These are phyloP conservation scores for Teratosphaeria gauchensis DNA, from an alignment of 2,329 filamentous ascomycete species.

Conservation along the genomic window DNA sequence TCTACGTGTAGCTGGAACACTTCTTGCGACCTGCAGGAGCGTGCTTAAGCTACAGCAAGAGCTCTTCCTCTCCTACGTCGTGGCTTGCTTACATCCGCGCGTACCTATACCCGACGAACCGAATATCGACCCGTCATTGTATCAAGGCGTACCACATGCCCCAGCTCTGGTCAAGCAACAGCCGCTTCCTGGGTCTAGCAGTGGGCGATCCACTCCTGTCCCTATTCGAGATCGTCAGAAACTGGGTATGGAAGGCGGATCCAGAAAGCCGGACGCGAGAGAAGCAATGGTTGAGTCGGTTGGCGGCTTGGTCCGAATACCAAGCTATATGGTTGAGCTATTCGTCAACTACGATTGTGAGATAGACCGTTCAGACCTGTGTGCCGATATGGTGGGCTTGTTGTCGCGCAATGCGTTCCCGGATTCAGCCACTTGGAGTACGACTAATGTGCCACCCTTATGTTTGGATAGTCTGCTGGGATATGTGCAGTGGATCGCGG, in stretches of 20 bases:
- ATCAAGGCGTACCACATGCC: slow-evolving; percentile 84
- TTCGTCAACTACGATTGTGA: slow-evolving; percentile 99
- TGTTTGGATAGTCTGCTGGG: slow-evolving; percentile 86
- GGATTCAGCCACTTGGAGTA: slow-evolving; percentile 97
- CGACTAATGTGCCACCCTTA: slow-evolving; percentile 89
- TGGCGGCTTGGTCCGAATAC: slow-evolving; percentile 82
- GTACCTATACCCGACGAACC: slow-evolving; percentile 87
- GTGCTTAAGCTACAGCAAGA: slow-evolving; percentile 95
- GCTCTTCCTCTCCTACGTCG: slow-evolving; percentile 85
- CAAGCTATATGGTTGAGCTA: slow-evolving; percentile 86
- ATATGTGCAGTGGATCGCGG: slow-evolving; percentile 85
- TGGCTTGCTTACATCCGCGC: slow-evolving; percentile 87
- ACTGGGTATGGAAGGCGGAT: slow-evolving; percentile 82
- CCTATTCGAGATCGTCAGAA: slow-evolving; percentile 87
- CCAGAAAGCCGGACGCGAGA: slow-evolving; percentile 84
- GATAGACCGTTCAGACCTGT: slow-evolving; percentile 79
- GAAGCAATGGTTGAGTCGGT: slow-evolving; percentile 98
- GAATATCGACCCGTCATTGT: slow-evolving; percentile 82
- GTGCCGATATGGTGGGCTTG: slow-evolving; percentile 89
- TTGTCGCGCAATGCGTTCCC: slow-evolving; percentile 90
- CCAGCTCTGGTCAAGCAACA: slow-evolving; percentile 75
- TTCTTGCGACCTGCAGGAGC: slow-evolving; percentile 79
- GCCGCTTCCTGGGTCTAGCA: slow-evolving; percentile 54
- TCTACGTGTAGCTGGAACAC: slow-evolving; percentile 78
- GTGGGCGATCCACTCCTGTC: slow-evolving; percentile 81